These are phyloP conservation scores for Actinomortierella wolfii DNA, from an alignment of 371 early-diverging fungal genomes.

Conservation along the genomic window DNA sequence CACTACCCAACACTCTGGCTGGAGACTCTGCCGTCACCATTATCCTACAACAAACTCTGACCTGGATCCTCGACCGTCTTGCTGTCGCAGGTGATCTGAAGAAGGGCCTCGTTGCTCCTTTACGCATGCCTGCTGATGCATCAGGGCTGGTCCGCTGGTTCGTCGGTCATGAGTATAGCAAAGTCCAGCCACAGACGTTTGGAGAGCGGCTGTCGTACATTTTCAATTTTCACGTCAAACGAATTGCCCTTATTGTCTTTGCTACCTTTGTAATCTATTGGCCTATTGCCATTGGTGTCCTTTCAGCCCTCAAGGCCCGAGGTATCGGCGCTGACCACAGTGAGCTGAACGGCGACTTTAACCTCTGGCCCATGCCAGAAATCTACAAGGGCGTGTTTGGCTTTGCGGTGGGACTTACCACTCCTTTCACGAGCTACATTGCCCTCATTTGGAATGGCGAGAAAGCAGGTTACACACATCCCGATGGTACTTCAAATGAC, in stretches of 20 bases:
- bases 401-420: conserved; percentile 18
- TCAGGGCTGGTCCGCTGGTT: conserved; percentile 25
- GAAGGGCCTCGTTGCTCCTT: conserved; percentile 32
- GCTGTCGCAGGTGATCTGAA: conserved; percentile 32
- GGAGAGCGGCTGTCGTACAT: conserved; percentile 3
- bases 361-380: conserved; percentile 36
- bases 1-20: conserved; percentile 37
- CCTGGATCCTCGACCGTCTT: conserved; percentile 39
- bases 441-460: conserved; percentile 34
- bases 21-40: conserved; percentile 46
- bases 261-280: conserved; percentile 27
- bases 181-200: background rate
- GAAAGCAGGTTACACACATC: background rate
- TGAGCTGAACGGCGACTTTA: conserved; percentile 23
- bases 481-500: too few relatives aligned
- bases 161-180: conserved; percentile 19
- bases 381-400: conserved; percentile 37
- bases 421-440: conserved; percentile 29
- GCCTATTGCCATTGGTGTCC: conserved; percentile 38
- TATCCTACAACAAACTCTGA: conserved; percentile 37
- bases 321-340: conserved; percentile 24
- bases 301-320: conserved; percentile 21
- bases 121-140: conserved; percentile 31
- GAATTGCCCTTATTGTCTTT: conserved; percentile 11
- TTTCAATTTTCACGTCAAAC: conserved; percentile 17